A percentile compares a stretch with the other conserved stretches of the same genome.
phyloP scores from a whole-genome alignment of 768 basidiomycete species.

The Tylopilus cervinicoccineus region DNA sequence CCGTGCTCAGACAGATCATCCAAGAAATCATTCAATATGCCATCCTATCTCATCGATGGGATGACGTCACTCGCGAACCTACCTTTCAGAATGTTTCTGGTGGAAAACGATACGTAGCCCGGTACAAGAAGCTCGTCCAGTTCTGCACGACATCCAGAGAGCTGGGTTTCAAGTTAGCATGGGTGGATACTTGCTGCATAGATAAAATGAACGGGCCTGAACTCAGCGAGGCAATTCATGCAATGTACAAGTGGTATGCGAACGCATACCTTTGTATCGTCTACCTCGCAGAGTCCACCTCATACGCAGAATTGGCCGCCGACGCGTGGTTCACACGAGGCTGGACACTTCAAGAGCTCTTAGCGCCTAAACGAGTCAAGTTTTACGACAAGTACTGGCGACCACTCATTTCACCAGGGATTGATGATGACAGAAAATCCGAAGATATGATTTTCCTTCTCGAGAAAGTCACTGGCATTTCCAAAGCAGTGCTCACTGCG shows the following conservation, averaged over 20 bases:
- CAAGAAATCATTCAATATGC: slow-evolving; percentile 11
- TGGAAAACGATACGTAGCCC: neutral
- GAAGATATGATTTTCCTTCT: neutral
- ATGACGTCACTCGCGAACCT: slow-evolving; percentile 6
- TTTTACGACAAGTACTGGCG: slow-evolving; percentile 18
- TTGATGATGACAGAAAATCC: neutral
- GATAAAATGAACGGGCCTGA: slow-evolving; percentile 13
- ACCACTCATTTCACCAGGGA: neutral
- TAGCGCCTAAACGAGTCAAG: slow-evolving; percentile 17
- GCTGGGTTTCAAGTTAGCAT: slow-evolving; percentile 3
- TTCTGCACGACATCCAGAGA: slow-evolving; percentile 4
- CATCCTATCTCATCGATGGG: slow-evolving; percentile 15
- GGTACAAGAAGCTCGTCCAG: slow-evolving; percentile 1
- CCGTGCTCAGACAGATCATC: slow-evolving; percentile 7
- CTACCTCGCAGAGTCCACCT: slow-evolving; percentile 8
- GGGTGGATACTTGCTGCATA: slow-evolving; percentile 23
- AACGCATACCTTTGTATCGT: slow-evolving; percentile 18
- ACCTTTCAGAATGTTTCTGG: slow-evolving; percentile 1
- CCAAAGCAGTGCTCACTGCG: neutral
- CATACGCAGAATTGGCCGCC: neutral
- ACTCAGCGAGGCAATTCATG: slow-evolving; percentile 18
- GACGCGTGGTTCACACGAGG: slow-evolving; percentile 17
- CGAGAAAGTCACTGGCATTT: slow-evolving; percentile 1
- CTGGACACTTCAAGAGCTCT: slow-evolving; percentile 11
- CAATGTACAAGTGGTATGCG: slow-evolving; percentile 24